Conservation (phyloP, 768 basidiomycete genomes). For the Podaxis sp. region DNA sequence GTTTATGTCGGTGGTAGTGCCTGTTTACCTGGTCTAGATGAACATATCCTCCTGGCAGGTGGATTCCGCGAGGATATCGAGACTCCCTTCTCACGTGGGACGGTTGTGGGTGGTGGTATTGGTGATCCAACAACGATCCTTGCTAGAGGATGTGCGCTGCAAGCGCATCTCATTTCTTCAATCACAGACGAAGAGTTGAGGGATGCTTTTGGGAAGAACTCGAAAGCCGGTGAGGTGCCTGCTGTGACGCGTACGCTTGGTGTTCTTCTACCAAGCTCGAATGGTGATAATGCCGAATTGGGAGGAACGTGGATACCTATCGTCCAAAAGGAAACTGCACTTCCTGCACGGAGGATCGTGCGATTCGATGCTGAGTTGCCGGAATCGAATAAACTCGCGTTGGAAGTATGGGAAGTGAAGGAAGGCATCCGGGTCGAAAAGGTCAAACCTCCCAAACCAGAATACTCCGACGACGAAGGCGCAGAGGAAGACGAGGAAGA, state of each 20-base stretch:
- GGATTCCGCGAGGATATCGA: conserved; percentile 62
- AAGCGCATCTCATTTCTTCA: conserved; percentile 59
- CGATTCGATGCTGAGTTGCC: conserved; percentile 54
- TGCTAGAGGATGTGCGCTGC: conserved; percentile 73
- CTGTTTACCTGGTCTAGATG: conserved; percentile 72
- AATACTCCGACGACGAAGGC: conserved; percentile 44
- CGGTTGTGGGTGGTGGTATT: conserved; percentile 66
- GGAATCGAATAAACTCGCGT: conserved; percentile 46
- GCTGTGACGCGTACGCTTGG: conserved; percentile 67
- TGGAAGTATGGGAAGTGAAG: conserved; percentile 78
- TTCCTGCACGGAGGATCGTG: conserved; percentile 64
- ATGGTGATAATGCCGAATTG: conserved; percentile 26
- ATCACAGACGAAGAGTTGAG: conserved; percentile 52
- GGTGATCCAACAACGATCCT: conserved; percentile 80
- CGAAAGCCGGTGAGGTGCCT: conserved; percentile 38
- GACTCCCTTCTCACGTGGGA: conserved; percentile 65
- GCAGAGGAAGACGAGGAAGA: conserved; percentile 58
- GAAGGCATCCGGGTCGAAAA: conserved; percentile 67
- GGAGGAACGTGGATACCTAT: conserved; percentile 67
- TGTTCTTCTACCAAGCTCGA: conserved; percentile 54
- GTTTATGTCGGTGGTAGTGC: conserved; percentile 79
- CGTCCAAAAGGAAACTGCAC: conserved; percentile 66
- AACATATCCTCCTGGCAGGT: conserved; percentile 40
- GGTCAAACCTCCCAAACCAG: conserved; percentile 43
- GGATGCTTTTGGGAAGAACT: conserved; percentile 45